A percentile compares a stretch with the other conserved stretches of the same genome.
These are phyloP conservation scores for Erysimum pusillum DNA, from an alignment of 441 rosid species.

Conservation along the genomic window DNA sequence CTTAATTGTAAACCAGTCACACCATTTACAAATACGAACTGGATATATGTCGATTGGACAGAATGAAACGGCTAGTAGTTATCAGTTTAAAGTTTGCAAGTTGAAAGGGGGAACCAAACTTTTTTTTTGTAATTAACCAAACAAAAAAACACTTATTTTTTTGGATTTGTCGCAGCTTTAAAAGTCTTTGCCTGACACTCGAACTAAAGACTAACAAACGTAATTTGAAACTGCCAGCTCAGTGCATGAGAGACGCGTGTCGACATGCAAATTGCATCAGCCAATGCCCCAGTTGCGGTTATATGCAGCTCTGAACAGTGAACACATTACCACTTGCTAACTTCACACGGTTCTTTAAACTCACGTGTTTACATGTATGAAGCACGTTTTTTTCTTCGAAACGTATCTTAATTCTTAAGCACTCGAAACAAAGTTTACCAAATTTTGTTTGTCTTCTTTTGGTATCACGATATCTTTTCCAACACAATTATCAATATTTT, in stretches of 20 bases:
- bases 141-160: too few species aligned
- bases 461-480: too few species aligned
- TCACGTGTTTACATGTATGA: neutral
- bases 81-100: neutral
- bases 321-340: neutral
- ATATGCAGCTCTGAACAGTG: neutral
- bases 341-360: neutral
- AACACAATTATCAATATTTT: too few species aligned
- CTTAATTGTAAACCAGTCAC: too few species aligned
- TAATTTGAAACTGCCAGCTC: slow-evolving; percentile 5
- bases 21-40: too few species aligned
- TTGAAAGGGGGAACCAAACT: neutral
- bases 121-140: neutral
- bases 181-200: neutral
- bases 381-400: neutral
- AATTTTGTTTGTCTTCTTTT: too few species aligned
- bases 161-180: neutral
- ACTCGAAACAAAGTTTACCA: neutral
- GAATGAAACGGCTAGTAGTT: neutral
- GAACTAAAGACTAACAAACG: neutral
- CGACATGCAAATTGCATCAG: slow-evolving; percentile 13
- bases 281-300: neutral
- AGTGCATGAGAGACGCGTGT: slow-evolving; percentile 7
- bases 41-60: too few species aligned
- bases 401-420: too few species aligned